Percentiles rank a stretch among this genome's conserved stretches.
phyloP scores from a whole-genome alignment of 768 basidiomycete species.

The Saitozyma podzolica region DNA sequence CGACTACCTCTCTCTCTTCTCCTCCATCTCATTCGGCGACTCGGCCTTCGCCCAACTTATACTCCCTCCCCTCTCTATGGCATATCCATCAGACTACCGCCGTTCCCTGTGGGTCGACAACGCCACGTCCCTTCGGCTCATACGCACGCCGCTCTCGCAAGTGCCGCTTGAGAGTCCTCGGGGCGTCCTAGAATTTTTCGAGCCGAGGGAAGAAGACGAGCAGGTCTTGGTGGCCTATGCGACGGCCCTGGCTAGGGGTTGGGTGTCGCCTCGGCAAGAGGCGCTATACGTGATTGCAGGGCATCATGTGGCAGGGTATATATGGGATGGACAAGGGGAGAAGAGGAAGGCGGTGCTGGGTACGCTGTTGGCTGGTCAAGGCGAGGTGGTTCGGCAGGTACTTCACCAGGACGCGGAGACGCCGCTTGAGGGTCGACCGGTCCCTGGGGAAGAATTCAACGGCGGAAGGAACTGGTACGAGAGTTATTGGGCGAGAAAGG shows the following conservation, averaged over 20 bases:
- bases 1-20: conserved; percentile 86
- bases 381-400: no score
- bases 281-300: not conserved
- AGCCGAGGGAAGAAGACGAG: conserved; percentile 36
- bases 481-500: no score
- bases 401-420: no score
- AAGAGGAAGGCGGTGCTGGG: conserved; percentile 11
- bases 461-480: no score
- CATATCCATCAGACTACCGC: conserved; percentile 78
- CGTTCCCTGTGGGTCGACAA: conserved; percentile 81
- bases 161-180: conserved; percentile 31
- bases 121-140: conserved; percentile 57
- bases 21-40: conserved; percentile 84
- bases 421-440: no score
- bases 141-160: conserved; percentile 49
- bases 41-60: conserved; percentile 71
- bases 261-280: conserved; percentile 17
- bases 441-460: no score
- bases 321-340: conserved; percentile 3
- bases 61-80: conserved; percentile 72
- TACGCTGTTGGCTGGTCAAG: not conserved
- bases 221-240: conserved; percentile 39
- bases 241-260: conserved; percentile 24
- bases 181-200: conserved; percentile 20
- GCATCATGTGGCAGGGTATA: not conserved